Evolutionary conservation across 352 stramenopile species (phyloP).

Genomic region (Phytopythium vexans): DNA sequence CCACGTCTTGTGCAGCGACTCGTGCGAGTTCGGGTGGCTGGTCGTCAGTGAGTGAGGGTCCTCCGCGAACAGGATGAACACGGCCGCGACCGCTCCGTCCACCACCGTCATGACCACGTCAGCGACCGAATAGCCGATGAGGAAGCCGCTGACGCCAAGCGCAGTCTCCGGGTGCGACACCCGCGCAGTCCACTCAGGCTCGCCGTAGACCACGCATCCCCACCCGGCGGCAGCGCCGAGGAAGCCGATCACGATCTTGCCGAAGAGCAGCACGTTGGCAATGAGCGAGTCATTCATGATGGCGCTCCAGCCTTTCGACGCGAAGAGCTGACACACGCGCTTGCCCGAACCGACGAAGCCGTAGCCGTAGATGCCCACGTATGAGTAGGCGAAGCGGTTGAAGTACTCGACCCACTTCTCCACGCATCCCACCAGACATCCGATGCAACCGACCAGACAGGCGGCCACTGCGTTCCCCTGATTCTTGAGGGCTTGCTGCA

Average conservation of each 20-base stretch:
- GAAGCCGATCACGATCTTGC: slow-evolving; percentile 58
- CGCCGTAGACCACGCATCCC: slow-evolving; percentile 29
- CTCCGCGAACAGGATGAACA: slow-evolving; percentile 69
- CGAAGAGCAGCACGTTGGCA: slow-evolving; percentile 50
- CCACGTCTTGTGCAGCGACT: slow-evolving; percentile 37
- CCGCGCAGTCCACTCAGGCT: slow-evolving; percentile 40
- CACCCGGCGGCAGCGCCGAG: slow-evolving; percentile 42
- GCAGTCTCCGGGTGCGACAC: slow-evolving; percentile 37
- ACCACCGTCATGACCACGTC: slow-evolving; percentile 63
- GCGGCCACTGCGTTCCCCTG: slow-evolving; percentile 52
- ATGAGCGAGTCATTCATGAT: slow-evolving; percentile 77
- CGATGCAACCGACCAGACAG: slow-evolving; percentile 40
- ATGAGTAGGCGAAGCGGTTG: slow-evolving; percentile 74
- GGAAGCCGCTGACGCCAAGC: slow-evolving; percentile 45
- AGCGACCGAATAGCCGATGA: slow-evolving; percentile 21
- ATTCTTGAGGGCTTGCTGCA: slow-evolving; percentile 32
- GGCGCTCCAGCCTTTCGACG: slow-evolving; percentile 48
- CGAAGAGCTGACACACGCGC: slow-evolving; percentile 53
- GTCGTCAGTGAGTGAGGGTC: slow-evolving; percentile 41
- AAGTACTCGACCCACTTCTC: slow-evolving; percentile 70
- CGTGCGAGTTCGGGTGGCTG: slow-evolving; percentile 35
- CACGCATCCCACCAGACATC: slow-evolving; percentile 57
- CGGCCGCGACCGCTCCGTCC: slow-evolving; percentile 48
- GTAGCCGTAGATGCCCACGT: slow-evolving; percentile 73
- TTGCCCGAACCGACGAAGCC: slow-evolving; percentile 47